Evolutionary conservation across 805 yeast species (phyloP).

Genomic region (Saccharomyces kudriavzevii): DNA sequence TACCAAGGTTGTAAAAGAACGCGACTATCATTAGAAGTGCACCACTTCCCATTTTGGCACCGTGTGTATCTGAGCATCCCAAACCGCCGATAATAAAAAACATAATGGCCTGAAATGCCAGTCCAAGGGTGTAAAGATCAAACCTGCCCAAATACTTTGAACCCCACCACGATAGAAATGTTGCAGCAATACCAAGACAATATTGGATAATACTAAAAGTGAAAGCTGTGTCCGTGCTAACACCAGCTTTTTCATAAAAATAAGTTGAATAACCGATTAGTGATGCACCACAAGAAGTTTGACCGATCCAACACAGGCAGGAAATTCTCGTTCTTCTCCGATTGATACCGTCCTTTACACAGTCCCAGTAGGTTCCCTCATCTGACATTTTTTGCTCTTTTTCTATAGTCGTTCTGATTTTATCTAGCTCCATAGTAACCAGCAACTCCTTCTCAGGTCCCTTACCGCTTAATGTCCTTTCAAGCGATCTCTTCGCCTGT

Average conservation of each 20-base stretch:
- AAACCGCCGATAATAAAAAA: conserved; percentile 39
- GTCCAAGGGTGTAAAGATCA: conserved; percentile 10
- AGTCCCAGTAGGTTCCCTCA: conserved; percentile 28
- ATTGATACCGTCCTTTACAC: conserved; percentile 39
- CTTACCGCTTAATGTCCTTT: conserved; percentile 32
- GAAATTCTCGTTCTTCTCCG: conserved; percentile 46
- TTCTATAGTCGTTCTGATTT: conserved; percentile 40
- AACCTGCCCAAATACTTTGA: conserved; percentile 11
- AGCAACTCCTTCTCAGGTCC: conserved; percentile 29
- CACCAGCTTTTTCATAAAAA: conserved; percentile 44
- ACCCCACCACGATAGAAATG: conserved; percentile 17
- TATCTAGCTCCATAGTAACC: conserved; percentile 36
- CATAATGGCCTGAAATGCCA: conserved; percentile 24
- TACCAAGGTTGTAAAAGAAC: conserved; percentile 38
- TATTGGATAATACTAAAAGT: conserved; percentile 41
- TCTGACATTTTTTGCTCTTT: conserved; percentile 18
- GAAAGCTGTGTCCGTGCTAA: conserved; percentile 37
- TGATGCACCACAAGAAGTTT: conserved; percentile 39
- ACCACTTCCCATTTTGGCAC: conserved; percentile 40
- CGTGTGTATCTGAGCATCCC: conserved; percentile 23
- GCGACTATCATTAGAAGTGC: conserved; percentile 39
- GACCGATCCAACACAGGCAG: conserved; percentile 38
- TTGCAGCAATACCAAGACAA: conserved; percentile 39
- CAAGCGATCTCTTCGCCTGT: conserved; percentile 40
- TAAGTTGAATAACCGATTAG: conserved; percentile 45